Evolutionary conservation across 257 asterid genomes (phyloP), one percentile per base, ranked within the genome.

Genomic region (Cinchona pubescens): DNA sequence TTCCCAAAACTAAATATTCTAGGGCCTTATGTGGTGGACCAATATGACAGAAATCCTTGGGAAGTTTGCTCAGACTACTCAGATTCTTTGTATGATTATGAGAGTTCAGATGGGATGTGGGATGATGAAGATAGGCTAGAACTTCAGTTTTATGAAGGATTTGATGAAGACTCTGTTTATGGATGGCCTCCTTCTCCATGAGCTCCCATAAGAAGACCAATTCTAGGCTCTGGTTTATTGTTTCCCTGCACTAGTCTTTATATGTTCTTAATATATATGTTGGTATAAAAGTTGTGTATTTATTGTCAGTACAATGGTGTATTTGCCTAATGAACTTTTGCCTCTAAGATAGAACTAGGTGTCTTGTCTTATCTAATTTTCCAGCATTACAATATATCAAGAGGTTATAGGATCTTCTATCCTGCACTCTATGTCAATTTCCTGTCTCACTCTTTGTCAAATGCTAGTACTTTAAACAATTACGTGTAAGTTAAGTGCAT

Each of bases 141-240:
- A 30, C 78, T 83, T 71, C 74, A 85, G 86, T 81, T 83, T 69
- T 84, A 84, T 59, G 85, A 78, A 18, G 86, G 75, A 64, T 55
- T 59, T 60, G 79, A 73, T 73, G 81, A 74, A 55, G 83, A 78
- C 68, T 38, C 74, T 42, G 83, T 79, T 25, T 78, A 77, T 73
- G 90, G 78, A 42, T 86, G 90, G 90, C 89, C 89, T 25, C 86
- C 78, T 69, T 86, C 90, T 58, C 90, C 90, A 45, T 83, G 76
- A 79, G 63, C 65, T 58, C 67, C 30, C 6, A 55, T 37, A 40
- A 13, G 32, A 27, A 59, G 8, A 59, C 37, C n/a, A n/a, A n/a
- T n/a, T n/a, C n/a, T n/a, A n/a, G n/a, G n/a, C n/a, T n/a, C n/a
- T n/a, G n/a, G n/a, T n/a, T 63, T 38, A 7, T 5, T 21, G 21